Percentiles rank a stretch among this genome's conserved stretches.
phyloP scores from a whole-genome alignment of 139 green algal genomes.

The Mesotaenium endlicherianum region DNA sequence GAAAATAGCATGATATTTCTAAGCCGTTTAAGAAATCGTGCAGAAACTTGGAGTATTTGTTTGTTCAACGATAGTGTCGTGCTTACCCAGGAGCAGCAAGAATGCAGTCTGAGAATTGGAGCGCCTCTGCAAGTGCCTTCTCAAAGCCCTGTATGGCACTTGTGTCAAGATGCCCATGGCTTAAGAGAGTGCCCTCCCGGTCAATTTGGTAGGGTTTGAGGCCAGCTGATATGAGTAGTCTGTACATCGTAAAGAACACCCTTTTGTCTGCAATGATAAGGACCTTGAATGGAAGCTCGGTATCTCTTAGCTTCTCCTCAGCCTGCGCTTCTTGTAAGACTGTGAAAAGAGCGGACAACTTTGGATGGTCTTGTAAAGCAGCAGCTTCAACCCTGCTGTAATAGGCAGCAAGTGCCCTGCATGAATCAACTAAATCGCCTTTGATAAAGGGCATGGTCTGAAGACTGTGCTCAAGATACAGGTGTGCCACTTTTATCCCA shows the following conservation, averaged over 20 bases:
- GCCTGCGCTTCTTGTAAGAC: not conserved
- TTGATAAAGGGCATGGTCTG: constrained; percentile 2
- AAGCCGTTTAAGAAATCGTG: too few species aligned
- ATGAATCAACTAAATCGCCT: not conserved
- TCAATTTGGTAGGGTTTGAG: constrained; percentile 10
- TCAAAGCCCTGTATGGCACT: not conserved
- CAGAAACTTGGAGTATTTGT: too few species aligned
- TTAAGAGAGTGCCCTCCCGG: not conserved
- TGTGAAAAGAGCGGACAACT: not conserved
- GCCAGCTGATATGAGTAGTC: not conserved
- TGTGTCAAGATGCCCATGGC: not conserved
- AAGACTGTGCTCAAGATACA: not conserved
- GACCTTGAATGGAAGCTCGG: not conserved
- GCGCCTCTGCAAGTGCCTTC: not conserved
- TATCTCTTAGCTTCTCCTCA: not conserved
- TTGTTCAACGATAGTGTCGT: not conserved
- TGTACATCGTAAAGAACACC: constrained; percentile 5
- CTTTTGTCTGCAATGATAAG: not conserved
- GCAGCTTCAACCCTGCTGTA: not conserved
- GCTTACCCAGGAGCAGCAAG: not conserved
- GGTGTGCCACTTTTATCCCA: not conserved
- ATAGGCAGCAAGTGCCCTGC: not conserved
- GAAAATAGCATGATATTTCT: too few species aligned
- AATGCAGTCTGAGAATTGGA: not conserved
- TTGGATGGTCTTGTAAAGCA: constrained; percentile 1